A percentile compares a stretch with the other conserved stretches of the same genome.
Evolutionary conservation across 148 eudicot genomes (phyloP).

Genomic region (Fagopyrum homotropicum): DNA sequence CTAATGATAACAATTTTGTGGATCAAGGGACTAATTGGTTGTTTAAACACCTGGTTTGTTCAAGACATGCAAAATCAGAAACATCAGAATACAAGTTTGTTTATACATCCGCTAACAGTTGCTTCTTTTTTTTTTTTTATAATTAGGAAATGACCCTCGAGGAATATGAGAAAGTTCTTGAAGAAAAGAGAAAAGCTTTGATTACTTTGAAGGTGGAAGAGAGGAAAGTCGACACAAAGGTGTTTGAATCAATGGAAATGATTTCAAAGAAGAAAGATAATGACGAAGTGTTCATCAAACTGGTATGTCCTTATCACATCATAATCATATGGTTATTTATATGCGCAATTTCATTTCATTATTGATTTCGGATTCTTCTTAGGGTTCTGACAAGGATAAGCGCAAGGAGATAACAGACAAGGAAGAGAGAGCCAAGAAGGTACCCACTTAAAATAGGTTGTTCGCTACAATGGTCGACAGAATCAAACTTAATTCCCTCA

Average conservation of each 20-base stretch:
- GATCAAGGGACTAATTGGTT: not conserved
- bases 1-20: not conserved
- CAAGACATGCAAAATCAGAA: not conserved
- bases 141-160: slow-evolving; percentile 72
- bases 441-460: not conserved
- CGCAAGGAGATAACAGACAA: slow-evolving; percentile 48
- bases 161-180: slow-evolving; percentile 73
- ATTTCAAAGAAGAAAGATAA: slow-evolving; percentile 57
- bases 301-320: slow-evolving; percentile 28
- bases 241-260: slow-evolving; percentile 54
- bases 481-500: too few relatives aligned
- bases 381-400: slow-evolving; percentile 55
- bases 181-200: slow-evolving; percentile 79
- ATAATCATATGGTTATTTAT: not conserved
- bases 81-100: not conserved
- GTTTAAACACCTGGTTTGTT: not conserved
- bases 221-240: slow-evolving; percentile 65
- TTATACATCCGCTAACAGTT: not conserved
- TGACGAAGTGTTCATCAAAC: slow-evolving; percentile 53
- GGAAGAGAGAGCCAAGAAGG: slow-evolving; percentile 60
- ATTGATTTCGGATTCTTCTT: slow-evolving; percentile 3
- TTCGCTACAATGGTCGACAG: not conserved
- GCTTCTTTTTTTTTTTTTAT: not conserved
- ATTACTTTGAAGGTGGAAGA: slow-evolving; percentile 44
- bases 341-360: not conserved